A percentile compares a stretch with the other conserved stretches of the same genome.
Evolutionary conservation across 2,329 filamentous ascomycete genomes (phyloP).

Genomic region (Pseudomassariella vexata): DNA sequence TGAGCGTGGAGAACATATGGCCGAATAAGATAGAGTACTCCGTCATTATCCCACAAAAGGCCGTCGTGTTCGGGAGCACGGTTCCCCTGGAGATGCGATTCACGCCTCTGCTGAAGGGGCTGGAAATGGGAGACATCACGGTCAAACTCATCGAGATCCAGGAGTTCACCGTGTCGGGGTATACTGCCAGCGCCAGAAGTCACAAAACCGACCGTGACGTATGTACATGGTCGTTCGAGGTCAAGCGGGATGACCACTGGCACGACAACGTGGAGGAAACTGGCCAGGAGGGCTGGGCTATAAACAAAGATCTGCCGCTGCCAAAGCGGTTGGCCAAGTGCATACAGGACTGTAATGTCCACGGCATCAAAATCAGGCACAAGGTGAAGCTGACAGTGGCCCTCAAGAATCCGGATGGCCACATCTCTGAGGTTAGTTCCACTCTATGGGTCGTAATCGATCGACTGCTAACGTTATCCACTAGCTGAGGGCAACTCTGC

Average conservation of each 20-base stretch:
- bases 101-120: slow-evolving; percentile 80
- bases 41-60: slow-evolving; percentile 88
- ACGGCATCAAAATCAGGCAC: slow-evolving; percentile 87
- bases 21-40: slow-evolving; percentile 96
- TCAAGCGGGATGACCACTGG: slow-evolving; percentile 57
- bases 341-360: slow-evolving; percentile 82
- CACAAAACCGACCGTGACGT: slow-evolving; percentile 62
- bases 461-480: slow-evolving; percentile 11
- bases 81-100: slow-evolving; percentile 82
- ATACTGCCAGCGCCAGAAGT: slow-evolving; percentile 40
- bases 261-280: slow-evolving; percentile 63
- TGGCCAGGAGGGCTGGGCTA: slow-evolving; percentile 59
- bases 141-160: slow-evolving; percentile 76
- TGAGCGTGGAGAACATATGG: slow-evolving; percentile 97
- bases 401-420: slow-evolving; percentile 89
- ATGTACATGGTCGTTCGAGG: slow-evolving; percentile 49
- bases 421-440: slow-evolving; percentile 72
- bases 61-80: slow-evolving; percentile 85
- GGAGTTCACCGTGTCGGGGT: slow-evolving; percentile 53
- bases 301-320: slow-evolving; percentile 60
- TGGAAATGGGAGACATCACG: slow-evolving; percentile 77
- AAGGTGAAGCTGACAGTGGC: slow-evolving; percentile 89
- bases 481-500: slow-evolving; percentile 79
- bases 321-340: slow-evolving; percentile 79
- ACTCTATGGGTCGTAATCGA: neutral